Evolutionary conservation across 768 basidiomycete species (phyloP).

Genomic region (Tulasnella sp.): DNA sequence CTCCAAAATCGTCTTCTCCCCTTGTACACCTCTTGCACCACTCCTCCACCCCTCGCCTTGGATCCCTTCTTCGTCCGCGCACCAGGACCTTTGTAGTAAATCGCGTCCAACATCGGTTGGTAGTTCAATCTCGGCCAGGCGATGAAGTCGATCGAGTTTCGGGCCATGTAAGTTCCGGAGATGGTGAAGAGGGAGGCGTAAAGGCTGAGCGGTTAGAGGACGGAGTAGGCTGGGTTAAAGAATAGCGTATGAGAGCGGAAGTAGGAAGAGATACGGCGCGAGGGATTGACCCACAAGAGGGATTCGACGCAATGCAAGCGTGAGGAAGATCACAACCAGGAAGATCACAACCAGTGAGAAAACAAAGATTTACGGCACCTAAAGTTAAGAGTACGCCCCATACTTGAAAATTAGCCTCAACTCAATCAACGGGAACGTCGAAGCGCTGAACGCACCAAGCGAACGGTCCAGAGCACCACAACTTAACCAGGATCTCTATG

Average conservation of each 20-base stretch:
- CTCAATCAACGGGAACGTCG: neutral
- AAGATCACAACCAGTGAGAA: too few species aligned
- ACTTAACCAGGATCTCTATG: constrained; percentile 68
- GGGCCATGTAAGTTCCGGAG: constrained; percentile 70
- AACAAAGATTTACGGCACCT: constrained; percentile 89
- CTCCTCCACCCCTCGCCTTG: neutral
- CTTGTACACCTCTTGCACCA: constrained; percentile 2
- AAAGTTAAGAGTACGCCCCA: constrained; percentile 20
- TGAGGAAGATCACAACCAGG: constrained; percentile 84
- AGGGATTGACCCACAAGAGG: constrained; percentile 65
- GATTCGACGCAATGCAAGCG: constrained; percentile 81
- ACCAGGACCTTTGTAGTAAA: constrained; percentile 89
- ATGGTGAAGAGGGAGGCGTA: constrained; percentile 70
- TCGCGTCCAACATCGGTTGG: constrained; percentile 65
- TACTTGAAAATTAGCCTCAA: neutral
- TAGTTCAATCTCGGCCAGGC: constrained; percentile 84
- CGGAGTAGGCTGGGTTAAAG: constrained; percentile 69
- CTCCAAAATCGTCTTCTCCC: constrained; percentile 20
- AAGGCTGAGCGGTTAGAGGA: constrained; percentile 80
- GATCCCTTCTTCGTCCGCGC: neutral
- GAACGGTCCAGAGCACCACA: constrained; percentile 72
- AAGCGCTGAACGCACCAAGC: constrained; percentile 62
- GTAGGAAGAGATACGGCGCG: neutral
- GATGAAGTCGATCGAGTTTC: constrained; percentile 91
- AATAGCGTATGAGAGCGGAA: neutral